A percentile compares a stretch with the other conserved stretches of the same genome.
These are phyloP conservation scores for Choanephora cucurbitarum DNA, from an alignment of 371 early-diverging fungal genomes.

Conservation along the genomic window DNA sequence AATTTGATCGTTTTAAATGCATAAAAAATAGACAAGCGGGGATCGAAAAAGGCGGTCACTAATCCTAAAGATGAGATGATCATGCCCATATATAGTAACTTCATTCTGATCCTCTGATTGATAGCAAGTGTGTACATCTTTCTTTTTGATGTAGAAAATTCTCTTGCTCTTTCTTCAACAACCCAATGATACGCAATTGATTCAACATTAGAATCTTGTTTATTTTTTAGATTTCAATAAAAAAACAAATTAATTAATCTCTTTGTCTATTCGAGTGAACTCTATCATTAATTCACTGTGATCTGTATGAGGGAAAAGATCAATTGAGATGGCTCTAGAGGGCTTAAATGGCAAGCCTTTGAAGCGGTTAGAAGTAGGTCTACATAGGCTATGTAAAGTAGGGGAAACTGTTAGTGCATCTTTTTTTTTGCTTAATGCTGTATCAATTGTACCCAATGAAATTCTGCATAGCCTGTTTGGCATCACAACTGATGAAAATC, in stretches of 20 bases:
- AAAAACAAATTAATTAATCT: too few relatives aligned
- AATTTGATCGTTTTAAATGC: conserved; percentile 6
- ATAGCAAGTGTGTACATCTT: too few relatives aligned
- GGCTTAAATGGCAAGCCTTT: conserved; percentile 65
- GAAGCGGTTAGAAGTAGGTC: conserved; percentile 66
- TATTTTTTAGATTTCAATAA: too few relatives aligned
- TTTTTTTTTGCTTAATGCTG: conserved; percentile 12
- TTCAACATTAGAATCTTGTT: too few relatives aligned
- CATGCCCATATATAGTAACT: conserved; percentile 24
- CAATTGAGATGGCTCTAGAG: conserved; percentile 64
- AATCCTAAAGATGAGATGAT: conserved; percentile 25
- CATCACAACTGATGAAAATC: conserved; percentile 79
- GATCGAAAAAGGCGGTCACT: conserved; percentile 21
- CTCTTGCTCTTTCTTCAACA: too few relatives aligned
- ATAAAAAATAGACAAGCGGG: conserved; percentile 11
- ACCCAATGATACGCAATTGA: too few relatives aligned
- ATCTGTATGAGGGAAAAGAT: conserved; percentile 81
- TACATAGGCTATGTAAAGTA: conserved; percentile 38
- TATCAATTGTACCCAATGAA: conserved; percentile 62
- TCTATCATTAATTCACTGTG: conserved; percentile 77
- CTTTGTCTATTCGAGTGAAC: conserved; percentile 37
- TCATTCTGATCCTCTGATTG: conserved; percentile 12
- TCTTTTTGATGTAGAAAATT: too few relatives aligned
- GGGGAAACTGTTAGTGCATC: background rate
- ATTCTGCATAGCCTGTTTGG: conserved; percentile 64